A percentile compares a stretch with the other conserved stretches of the same genome.
phyloP scores from a whole-genome alignment of 1,139 yeast genomes.

The Pichia sp. region DNA sequence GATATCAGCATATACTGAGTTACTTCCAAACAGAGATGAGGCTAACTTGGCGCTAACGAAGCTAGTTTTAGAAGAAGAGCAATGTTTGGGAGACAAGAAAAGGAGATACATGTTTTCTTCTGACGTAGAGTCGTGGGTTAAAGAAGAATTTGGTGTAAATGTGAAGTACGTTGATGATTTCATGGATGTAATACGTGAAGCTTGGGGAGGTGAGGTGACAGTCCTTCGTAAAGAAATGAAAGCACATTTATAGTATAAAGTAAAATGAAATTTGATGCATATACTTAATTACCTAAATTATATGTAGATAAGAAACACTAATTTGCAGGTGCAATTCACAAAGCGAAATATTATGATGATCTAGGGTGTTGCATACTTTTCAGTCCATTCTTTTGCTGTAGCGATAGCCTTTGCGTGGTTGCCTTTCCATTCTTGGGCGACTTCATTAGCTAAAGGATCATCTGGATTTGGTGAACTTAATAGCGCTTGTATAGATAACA shows the following conservation, averaged over 20 bases:
- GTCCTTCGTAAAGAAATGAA: slow-evolving; percentile 16
- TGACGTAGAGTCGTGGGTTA: slow-evolving; percentile 43
- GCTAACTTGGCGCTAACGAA: slow-evolving; percentile 24
- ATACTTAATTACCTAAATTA: neutral
- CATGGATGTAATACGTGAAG: slow-evolving; percentile 66
- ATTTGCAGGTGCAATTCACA: neutral
- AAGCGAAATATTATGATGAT: neutral
- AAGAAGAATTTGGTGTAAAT: slow-evolving; percentile 50
- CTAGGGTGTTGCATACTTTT: slow-evolving; percentile 38
- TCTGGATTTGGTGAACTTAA: slow-evolving; percentile 97
- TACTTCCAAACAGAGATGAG: slow-evolving; percentile 28
- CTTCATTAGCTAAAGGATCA: slow-evolving; percentile 97
- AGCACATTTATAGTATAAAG: slow-evolving; percentile 8
- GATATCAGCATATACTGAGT: slow-evolving; percentile 41
- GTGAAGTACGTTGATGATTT: slow-evolving; percentile 69
- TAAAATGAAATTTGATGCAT: neutral
- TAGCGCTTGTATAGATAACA: slow-evolving; percentile 87
- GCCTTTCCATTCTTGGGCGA: slow-evolving; percentile 93
- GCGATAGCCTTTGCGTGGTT: slow-evolving; percentile 75
- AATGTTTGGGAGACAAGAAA: slow-evolving; percentile 19
- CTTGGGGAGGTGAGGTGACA: slow-evolving; percentile 52
- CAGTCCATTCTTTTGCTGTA: slow-evolving; percentile 88
- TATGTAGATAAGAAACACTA: neutral
- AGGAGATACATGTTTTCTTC: slow-evolving; percentile 29
- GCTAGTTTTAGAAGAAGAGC: slow-evolving; percentile 29